Evolutionary conservation across 768 basidiomycete genomes (phyloP).

Genomic region (Termitomyces sp.): DNA sequence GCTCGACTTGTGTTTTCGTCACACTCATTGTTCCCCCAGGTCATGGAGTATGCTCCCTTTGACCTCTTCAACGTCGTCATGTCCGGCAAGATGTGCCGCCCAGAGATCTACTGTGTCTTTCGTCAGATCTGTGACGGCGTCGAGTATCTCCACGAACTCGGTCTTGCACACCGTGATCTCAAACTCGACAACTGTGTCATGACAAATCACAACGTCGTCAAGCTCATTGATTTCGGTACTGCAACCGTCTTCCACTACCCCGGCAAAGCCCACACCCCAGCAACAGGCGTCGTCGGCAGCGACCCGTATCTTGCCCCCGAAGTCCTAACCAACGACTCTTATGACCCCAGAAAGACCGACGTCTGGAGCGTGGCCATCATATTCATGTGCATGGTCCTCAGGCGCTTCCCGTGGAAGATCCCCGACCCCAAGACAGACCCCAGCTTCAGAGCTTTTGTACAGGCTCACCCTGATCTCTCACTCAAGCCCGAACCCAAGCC

Average conservation of each 20-base stretch:
- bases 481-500: slow-evolving; percentile 37
- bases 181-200: slow-evolving; percentile 99
- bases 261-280: slow-evolving; percentile 73
- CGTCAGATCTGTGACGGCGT: slow-evolving; percentile 98
- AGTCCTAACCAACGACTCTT: slow-evolving; percentile 71
- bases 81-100: slow-evolving; percentile 97
- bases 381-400: slow-evolving; percentile 97
- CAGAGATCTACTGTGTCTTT: slow-evolving; percentile 98
- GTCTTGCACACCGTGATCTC: slow-evolving; percentile 96
- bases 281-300: slow-evolving; percentile 90
- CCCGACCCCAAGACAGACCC: slow-evolving; percentile 92
- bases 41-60: slow-evolving; percentile 99
- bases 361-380: slow-evolving; percentile 99
- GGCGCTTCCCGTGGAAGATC: slow-evolving; percentile 98
- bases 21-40: slow-evolving; percentile 42
- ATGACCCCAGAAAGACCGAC: slow-evolving; percentile 96
- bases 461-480: slow-evolving; percentile 85
- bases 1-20: slow-evolving; percentile 1
- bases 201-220: slow-evolving; percentile 91
- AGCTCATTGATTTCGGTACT: slow-evolving; percentile 99
- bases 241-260: slow-evolving; percentile 99
- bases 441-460: slow-evolving; percentile 86
- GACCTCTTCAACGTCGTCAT: slow-evolving; percentile 99
- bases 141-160: slow-evolving; percentile 95
- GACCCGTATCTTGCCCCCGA: slow-evolving; percentile 99